Evolutionary conservation across 106 monocot genomes (phyloP), one percentile per base, ranked within the genome.

Genomic region (Ottelia alismoides): DNA sequence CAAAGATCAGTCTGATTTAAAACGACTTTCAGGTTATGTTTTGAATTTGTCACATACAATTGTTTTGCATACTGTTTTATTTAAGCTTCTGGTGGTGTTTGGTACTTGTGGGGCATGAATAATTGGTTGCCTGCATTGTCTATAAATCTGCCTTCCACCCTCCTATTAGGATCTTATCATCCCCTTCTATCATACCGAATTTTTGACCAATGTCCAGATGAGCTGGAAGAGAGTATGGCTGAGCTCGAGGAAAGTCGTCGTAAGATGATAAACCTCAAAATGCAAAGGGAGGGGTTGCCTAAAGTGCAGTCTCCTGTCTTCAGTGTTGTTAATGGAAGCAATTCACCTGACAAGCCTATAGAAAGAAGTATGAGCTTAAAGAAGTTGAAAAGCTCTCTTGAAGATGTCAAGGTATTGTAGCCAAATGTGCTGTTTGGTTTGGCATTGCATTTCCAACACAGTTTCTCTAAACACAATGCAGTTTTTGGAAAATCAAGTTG

Each of bases 241-340:
- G 96, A 98, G 55, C 89, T 98, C 52, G 96, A 98, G 69, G 96
- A 98, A 76, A 98, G 76, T 64, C 67, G 85, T 25, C 76, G 96
- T 26, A 98, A 89, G 72, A 65, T 98, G 67, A 76, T 79, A 69
- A 67, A 74, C 67, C 67, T 98, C 26, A 85, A 98, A 72, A 74
- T 89, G 78, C 84, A 89, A 45, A 89, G 72, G 63, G 70, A 79
- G 64, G 85, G 88, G 30, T 20, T 74, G 46, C 64, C 78, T 56
- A 46, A 58, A 5, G 52, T 85, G 60, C 59, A 67, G 60, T 32
- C 69, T 51, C 63, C 87, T 48, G 28, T 67, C 56, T 29, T 58
- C 20, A 79, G 46, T 72, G 46, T 31, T 53, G 64, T 65, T 27
- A 98, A 98, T 68, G 84, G 88, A 51, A 70, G 47, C 47, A 72